These are phyloP conservation scores for Teunomyces funiuensis DNA, from an alignment of 805 yeast species.

Conservation along the genomic window DNA sequence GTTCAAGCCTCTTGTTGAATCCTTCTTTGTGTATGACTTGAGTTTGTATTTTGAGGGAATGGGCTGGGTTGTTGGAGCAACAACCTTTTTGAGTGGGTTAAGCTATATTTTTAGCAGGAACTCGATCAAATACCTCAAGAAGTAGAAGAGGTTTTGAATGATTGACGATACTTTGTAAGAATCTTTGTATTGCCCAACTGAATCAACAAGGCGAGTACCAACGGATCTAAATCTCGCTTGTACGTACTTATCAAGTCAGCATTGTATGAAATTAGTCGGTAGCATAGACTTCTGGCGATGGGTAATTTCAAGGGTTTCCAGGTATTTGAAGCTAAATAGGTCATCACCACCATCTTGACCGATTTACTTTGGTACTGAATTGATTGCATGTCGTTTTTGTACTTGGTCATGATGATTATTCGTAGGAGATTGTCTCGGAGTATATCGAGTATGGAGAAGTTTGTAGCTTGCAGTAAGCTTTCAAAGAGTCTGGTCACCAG, in stretches of 20 bases:
- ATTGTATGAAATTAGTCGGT: slow-evolving; percentile 3
- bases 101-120: slow-evolving; percentile 70
- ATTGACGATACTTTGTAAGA: neutral
- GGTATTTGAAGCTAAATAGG: neutral
- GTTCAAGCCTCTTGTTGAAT: slow-evolving; percentile 32
- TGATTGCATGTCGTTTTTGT: neutral
- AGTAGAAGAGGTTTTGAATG: slow-evolving; percentile 1
- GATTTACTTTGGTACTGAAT: neutral
- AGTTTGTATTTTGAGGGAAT: slow-evolving; percentile 22
- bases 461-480: slow-evolving; percentile 1
- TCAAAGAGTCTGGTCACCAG: neutral
- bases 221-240: neutral
- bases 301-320: slow-evolving; percentile 4
- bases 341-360: neutral
- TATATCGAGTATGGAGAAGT: neutral
- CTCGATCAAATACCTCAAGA: slow-evolving; percentile 58
- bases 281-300: neutral
- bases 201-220: neutral
- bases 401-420: neutral
- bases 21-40: slow-evolving; percentile 15
- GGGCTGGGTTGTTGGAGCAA: slow-evolving; percentile 39
- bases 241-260: neutral
- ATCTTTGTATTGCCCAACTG: slow-evolving; percentile 1
- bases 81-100: slow-evolving; percentile 77
- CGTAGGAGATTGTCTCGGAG: neutral